Base-by-base conservation (phyloP, 768 basidiomycete genomes). In the Chalciporus sphaerocephalus region DNA sequence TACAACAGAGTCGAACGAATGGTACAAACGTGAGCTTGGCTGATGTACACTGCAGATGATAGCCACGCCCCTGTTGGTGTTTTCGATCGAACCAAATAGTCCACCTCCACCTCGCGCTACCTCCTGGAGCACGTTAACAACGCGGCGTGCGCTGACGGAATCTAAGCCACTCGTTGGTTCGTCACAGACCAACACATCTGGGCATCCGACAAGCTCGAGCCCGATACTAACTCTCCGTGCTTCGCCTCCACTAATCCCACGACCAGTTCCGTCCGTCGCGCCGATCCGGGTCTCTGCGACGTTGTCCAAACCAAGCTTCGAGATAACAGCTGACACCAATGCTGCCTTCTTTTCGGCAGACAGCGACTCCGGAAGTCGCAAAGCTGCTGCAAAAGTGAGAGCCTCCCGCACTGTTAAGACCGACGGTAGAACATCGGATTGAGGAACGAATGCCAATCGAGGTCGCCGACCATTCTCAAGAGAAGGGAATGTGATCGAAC, bases 161-260 rank as follows among this genome's bases (percentile, higher is more conserved):
- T 96, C 93, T 48, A 96, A 71, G 7, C 88, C 87, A 72, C 60
- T 64, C 2, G 86, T 85, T 6, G 93, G 93, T 57, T 96, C 93
- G 56, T 96, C 93, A 24, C 92, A 73, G 22, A 95, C 80, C 32
- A 96, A 65, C 10, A 96, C 73, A 58, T 92, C 89, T 0, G 93
- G 93, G 32, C 77, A 75, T 0, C 89, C 85, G 38, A 95, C 83
- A 9, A 96, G 74, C 68, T 95, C 93, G 28, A 93, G 67, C 5
- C 92, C 93, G 48, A 96, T 94, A 47, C 85, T 91, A 5, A 96
- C 87, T 40, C 93, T 72, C 37, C 93, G 76, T 74, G 89, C 88
- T 65, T 96, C 92, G 9, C 93, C 93, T 10, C 93, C 93, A 56
- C 86, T 89, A 41, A 96, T 92, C 0, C 91, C 93, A 38, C 92